Conservation (phyloP, 2,329 filamentous ascomycete genomes). For the Tolypocladium pustulatum region DNA sequence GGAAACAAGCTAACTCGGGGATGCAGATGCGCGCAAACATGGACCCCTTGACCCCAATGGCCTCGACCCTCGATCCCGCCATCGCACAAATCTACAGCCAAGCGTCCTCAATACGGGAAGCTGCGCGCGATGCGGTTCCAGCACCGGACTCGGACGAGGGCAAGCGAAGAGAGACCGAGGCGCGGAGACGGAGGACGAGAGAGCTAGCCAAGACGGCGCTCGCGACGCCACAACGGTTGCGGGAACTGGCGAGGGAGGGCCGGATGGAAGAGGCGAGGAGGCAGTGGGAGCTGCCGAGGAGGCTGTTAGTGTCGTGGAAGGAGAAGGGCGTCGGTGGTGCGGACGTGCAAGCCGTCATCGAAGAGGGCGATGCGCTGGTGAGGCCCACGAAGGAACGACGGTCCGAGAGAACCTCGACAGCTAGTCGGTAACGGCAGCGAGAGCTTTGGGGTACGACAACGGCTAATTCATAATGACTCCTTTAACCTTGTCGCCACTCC, state of each 20-base stretch:
- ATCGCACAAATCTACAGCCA: constrained; percentile 64
- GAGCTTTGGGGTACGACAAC: not conserved
- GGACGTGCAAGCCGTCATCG: constrained; percentile 42
- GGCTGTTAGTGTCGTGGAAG: constrained; percentile 42
- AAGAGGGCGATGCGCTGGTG: constrained; percentile 43
- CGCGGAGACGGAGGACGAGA: constrained; percentile 29
- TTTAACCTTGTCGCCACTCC: not conserved
- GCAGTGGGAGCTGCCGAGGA: constrained; percentile 44
- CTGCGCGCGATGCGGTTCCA: constrained; percentile 36
- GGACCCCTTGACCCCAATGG: constrained; percentile 67
- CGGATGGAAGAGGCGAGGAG: constrained; percentile 48
- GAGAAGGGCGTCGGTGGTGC: constrained; percentile 42
- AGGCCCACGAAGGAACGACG: constrained; percentile 9
- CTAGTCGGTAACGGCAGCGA: constrained; percentile 1
- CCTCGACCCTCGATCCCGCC: constrained; percentile 60
- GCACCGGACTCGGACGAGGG: constrained; percentile 31
- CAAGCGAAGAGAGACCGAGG: constrained; percentile 20
- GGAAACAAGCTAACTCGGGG: not conserved
- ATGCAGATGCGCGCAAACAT: constrained; percentile 65
- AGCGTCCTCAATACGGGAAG: constrained; percentile 43
- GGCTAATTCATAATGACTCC: not conserved
- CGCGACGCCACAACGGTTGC: constrained; percentile 48
- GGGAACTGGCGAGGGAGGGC: constrained; percentile 46
- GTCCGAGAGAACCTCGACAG: constrained; percentile 9
- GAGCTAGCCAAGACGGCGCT: constrained; percentile 54